Conservation (phyloP, 1,284 basidiomycete species). For the Ganoderma sinense region DNA sequence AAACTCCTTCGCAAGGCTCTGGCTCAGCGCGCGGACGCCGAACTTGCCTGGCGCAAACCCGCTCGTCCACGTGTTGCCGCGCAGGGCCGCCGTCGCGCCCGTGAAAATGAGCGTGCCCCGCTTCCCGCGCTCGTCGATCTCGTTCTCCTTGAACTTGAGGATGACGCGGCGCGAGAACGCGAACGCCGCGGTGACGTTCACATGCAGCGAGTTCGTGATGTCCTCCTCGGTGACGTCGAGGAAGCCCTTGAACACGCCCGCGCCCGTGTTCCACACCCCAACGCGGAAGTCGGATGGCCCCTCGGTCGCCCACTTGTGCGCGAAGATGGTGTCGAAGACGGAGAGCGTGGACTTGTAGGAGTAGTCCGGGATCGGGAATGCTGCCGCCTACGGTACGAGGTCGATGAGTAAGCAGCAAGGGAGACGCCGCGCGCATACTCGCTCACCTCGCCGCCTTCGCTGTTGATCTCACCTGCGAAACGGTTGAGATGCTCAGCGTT, state of each 20-base stretch:
- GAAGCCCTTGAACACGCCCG: constrained; percentile 70
- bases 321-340: constrained; percentile 61
- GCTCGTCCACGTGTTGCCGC: constrained; percentile 71
- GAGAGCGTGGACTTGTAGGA: constrained; percentile 54
- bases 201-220: constrained; percentile 53
- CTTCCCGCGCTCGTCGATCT: constrained; percentile 50
- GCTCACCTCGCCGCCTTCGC: constrained; percentile 63
- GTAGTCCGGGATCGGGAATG: constrained; percentile 68
- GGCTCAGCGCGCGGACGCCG: constrained; percentile 69
- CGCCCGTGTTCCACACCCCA: constrained; percentile 71
- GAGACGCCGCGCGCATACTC: background rate
- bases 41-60: constrained; percentile 75
- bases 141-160: constrained; percentile 66
- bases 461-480: constrained; percentile 61
- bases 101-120: constrained; percentile 79
- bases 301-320: constrained; percentile 49
- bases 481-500: constrained; percentile 59
- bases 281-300: constrained; percentile 58
- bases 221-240: constrained; percentile 69
- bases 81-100: constrained; percentile 72
- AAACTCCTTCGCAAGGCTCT: constrained; percentile 83
- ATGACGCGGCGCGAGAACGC: constrained; percentile 73
- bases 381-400: constrained; percentile 51
- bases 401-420: background rate
- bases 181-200: constrained; percentile 68